Conservation (phyloP, 108 stramenopile species). For the Conticribra guillardii region DNA sequence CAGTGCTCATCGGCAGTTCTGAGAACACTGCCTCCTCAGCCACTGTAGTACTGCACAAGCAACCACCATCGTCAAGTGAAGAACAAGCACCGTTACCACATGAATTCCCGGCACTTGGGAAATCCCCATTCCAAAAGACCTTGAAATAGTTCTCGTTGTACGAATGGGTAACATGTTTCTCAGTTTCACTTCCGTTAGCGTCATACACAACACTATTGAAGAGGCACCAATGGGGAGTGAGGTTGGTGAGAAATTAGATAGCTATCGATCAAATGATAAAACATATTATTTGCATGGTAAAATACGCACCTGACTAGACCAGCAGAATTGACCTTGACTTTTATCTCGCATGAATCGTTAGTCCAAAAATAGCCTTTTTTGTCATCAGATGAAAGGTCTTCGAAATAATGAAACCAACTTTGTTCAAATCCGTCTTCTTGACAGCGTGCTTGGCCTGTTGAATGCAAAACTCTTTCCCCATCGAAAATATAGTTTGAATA, state of each 20-base stretch:
- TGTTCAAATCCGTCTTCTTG: conserved; percentile 23
- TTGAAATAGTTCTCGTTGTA: conserved; percentile 52
- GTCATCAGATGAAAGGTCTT: conserved; percentile 17
- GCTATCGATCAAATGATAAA: too few species aligned
- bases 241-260: too few species aligned
- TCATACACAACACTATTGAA: conserved; percentile 52
- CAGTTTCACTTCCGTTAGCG: conserved; percentile 13
- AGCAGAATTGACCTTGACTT: conserved; percentile 56
- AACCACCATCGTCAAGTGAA: conserved; percentile 32
- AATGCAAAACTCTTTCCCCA: conserved; percentile 37
- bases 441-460: conserved; percentile 38
- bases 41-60: conserved; percentile 32
- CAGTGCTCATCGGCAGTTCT: conserved; percentile 36
- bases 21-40: conserved; percentile 32
- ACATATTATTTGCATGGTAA: too few species aligned
- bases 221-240: too few species aligned
- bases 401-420: conserved; percentile 36
- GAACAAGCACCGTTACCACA: conserved; percentile 37
- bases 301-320: conserved; percentile 56
- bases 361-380: conserved; percentile 60
- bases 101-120: conserved; percentile 35
- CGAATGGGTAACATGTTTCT: conserved; percentile 27
- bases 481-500: conserved; percentile 33
- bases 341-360: conserved; percentile 45
- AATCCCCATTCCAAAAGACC: conserved; percentile 37